Base-by-base conservation (phyloP, 1,139 yeast genomes). In the Kurtzmaniella quercitrusa region DNA sequence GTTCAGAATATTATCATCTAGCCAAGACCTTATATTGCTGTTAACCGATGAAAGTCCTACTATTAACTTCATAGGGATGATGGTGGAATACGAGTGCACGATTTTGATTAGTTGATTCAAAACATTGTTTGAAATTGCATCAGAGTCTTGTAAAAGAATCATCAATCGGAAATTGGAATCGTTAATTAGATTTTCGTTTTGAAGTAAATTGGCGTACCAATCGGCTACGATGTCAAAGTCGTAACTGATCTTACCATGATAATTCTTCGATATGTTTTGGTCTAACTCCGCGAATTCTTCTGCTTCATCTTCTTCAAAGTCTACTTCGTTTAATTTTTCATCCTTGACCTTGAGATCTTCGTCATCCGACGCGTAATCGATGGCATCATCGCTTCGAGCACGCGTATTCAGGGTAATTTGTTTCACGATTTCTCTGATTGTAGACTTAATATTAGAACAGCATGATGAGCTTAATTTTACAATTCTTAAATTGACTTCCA, bases 61-160 rank as follows among this genome's bases (percentile, higher is more conserved):
- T 7, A 80, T 56, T 9, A 80, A 50, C 46, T 71, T 68, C 41
- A 79, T 52, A 0, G 81, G 79, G 16, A 69, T 51, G 26, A 63
- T 59, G 1, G 62, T 39, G 8, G 63, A 50, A 44, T 64, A 64
- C 2, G 66, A 62, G 50, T 75, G 71, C 40, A 82, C 56, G 36
- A 78, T 56, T 40, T 67, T 68, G 19, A 84, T 52, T 30, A 82
- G 54, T 21, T 73, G 78, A 38, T 79, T 68, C 18, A 84, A 55
- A 2, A 80, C 66, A n/a, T 67, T 68, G 9, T 71, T 63, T 35
- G 73, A 75, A 45, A 83, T 72, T 2, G 84, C 71, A 51, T 80
- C 86, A 1, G 85, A 74, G 55, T 84, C 88, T 52, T 83, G 86
- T n/a, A 84, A 54, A 5, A 82, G 60, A 3, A 80, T 59, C 12